Evolutionary conservation across 257 asterid genomes (phyloP), one percentile per base, ranked within the genome.

Genomic region (Solanum pennellii): DNA sequence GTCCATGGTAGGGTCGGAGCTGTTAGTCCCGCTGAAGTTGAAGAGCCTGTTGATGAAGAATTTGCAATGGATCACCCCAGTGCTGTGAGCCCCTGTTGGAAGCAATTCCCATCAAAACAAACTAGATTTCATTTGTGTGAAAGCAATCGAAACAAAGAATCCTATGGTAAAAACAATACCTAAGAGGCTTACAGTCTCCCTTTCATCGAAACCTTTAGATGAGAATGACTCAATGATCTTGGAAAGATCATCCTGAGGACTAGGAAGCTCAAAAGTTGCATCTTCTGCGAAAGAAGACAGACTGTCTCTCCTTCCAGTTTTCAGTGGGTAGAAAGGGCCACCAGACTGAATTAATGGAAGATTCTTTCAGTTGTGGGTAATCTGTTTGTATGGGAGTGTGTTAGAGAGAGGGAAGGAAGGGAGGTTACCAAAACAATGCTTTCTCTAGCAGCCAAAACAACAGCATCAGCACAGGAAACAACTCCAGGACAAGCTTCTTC

Each of bases 361-460:
- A 37, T 66, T 87, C 49, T 47, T 66, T 49, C 60, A 41, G 59
- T 39, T 42, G 27, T 62, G 21, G 29, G 56, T 65, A 9, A 60
- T 21, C 47, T 33, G 60, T 69, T 23, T 77, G 82, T 23, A 47
- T 18, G 66, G 21, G 9, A 42, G 45, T 7, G 39, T 11, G 59
- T 16, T 25, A 15, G 15, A 18, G 25, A 72, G 25, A 27, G 23
- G 75, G 3, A 8, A 11, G 33, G 72, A n/a, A n/a, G 18, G 37
- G 42, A 9, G 66, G 25, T 66, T 86, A 95, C 98, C 95, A 92
- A 89, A 84, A 93, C 31, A 66, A 94, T 95, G 82, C 95, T 93
- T 79, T 95, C 98, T 89, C 98, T 91, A 47, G 98, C 98, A 76
- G 96, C 96, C 90, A 95, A 90, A 90, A 88, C 96, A 59, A 95